Percentiles rank a stretch among this genome's conserved stretches.
Conservation (phyloP, 805 yeast species). For the Ogataea trehaloabstinens region DNA sequence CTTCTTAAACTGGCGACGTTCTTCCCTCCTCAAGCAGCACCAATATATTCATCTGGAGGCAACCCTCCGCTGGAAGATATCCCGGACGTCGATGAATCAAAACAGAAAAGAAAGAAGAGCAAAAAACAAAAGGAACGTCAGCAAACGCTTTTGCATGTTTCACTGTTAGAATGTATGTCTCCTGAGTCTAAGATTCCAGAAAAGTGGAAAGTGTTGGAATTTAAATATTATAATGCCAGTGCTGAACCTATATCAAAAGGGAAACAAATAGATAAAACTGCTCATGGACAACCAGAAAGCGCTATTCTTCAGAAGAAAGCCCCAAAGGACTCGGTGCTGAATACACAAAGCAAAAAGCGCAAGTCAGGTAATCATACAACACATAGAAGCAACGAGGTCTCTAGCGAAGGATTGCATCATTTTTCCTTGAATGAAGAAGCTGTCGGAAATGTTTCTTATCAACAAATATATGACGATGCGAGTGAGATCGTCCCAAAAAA, state of each 20-base stretch:
- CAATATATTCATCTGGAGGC: conserved; percentile 18
- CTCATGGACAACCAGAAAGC: background rate
- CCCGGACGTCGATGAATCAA: conserved; percentile 4
- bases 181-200: conserved; percentile 42
- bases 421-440: conserved; percentile 55
- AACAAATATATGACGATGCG: conserved; percentile 65
- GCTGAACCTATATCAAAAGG: conserved; percentile 6
- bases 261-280: conserved; percentile 2
- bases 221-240: conserved; percentile 45
- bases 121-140: conserved; percentile 11
- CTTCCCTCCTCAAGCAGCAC: conserved; percentile 38
- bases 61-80: conserved; percentile 8
- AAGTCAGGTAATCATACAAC: conserved; percentile 16
- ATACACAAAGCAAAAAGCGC: conserved; percentile 21
- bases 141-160: conserved; percentile 21
- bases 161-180: conserved; percentile 29
- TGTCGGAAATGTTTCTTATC: conserved; percentile 50
- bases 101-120: conserved; percentile 27
- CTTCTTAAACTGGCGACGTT: conserved; percentile 48
- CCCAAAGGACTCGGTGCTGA: conserved; percentile 18
- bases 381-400: conserved; percentile 10
- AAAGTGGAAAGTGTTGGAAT: conserved; percentile 56
- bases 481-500: conserved; percentile 55
- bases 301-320: conserved; percentile 9
- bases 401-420: conserved; percentile 48